phyloP scores from a whole-genome alignment of 108 stramenopile species.

The Pseudonitzschia pungens region DNA sequence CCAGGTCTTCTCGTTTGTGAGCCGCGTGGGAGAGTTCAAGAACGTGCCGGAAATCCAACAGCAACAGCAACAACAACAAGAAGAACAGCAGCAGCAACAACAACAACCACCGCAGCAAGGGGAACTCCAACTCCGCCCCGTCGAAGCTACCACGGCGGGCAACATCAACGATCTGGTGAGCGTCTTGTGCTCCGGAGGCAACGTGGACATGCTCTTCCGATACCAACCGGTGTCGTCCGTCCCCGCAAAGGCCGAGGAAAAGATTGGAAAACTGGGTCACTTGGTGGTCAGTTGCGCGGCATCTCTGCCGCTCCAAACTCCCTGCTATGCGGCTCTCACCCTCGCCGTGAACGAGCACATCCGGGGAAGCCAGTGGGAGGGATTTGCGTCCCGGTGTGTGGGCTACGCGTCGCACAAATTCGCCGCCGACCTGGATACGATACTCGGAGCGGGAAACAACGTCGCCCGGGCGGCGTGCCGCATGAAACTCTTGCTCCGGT shows the following conservation, averaged over 20 bases:
- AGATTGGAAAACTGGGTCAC: slow-evolving; percentile 38
- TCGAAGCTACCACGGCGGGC: slow-evolving; percentile 31
- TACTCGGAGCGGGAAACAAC: slow-evolving; percentile 17
- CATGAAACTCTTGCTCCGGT: slow-evolving; percentile 63
- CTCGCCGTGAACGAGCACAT: slow-evolving; percentile 59
- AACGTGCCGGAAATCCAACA: slow-evolving; percentile 17
- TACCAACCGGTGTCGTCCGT: slow-evolving; percentile 31
- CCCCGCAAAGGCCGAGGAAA: slow-evolving; percentile 25
- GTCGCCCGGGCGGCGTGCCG: slow-evolving; percentile 31
- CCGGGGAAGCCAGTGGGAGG: slow-evolving; percentile 24
- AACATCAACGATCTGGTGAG: slow-evolving; percentile 64
- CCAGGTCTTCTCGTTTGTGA: slow-evolving; percentile 70
- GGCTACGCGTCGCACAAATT: slow-evolving; percentile 50
- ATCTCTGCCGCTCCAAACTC: slow-evolving; percentile 71
- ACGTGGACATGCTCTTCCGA: slow-evolving; percentile 49
- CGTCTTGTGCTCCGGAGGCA: slow-evolving; percentile 55
- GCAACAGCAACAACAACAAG: no score
- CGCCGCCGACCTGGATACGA: slow-evolving; percentile 61
- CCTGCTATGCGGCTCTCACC: slow-evolving; percentile 76
- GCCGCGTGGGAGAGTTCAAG: slow-evolving; percentile 73
- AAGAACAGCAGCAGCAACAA: no score
- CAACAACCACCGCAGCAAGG: neutral
- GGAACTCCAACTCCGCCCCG: slow-evolving; percentile 14
- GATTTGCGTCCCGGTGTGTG: slow-evolving; percentile 65
- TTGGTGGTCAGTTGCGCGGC: slow-evolving; percentile 63